Conservation (phyloP, 192 early-diverging fungal species). For the Coemansia sp. region DNA sequence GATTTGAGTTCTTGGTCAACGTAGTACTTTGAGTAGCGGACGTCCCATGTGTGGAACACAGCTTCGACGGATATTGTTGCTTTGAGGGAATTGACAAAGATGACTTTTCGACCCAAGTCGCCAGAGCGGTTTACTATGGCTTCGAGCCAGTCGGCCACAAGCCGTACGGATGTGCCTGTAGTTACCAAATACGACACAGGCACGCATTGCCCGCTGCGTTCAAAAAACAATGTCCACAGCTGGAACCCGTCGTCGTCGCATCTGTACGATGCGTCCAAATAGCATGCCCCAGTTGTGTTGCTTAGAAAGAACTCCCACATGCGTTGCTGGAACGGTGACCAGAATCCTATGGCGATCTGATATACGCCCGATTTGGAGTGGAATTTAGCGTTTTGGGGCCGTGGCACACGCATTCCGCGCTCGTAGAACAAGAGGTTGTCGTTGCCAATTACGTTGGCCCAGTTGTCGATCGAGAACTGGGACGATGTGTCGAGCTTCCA, state of each 20-base stretch:
- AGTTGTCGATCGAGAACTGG: constrained; percentile 32
- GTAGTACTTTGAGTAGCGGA: constrained; percentile 34
- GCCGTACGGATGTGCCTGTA: constrained; percentile 13
- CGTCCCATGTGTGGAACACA: constrained; percentile 25
- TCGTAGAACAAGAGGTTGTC: constrained; percentile 18
- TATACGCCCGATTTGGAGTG: not conserved
- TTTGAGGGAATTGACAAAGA: constrained; percentile 29
- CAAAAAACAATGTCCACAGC: constrained; percentile 45
- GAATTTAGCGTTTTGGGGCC: constrained; percentile 15
- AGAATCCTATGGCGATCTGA: constrained; percentile 24
- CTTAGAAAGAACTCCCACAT: constrained; percentile 30
- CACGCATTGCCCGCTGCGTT: constrained; percentile 12
- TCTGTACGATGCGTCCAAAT: constrained; percentile 29
- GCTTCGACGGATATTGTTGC: not conserved
- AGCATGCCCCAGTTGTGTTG: constrained; percentile 19
- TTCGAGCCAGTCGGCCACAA: constrained; percentile 28
- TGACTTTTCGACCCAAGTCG: constrained; percentile 8
- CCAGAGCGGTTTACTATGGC: constrained; percentile 8
- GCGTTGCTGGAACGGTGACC: constrained; percentile 29
- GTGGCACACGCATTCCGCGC: constrained; percentile 25
- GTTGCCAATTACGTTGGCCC: constrained; percentile 17
- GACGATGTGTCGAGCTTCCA: constrained; percentile 18
- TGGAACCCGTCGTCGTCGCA: constrained; percentile 34
- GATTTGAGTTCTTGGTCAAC: constrained; percentile 24
- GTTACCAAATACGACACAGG: constrained; percentile 37